A percentile compares a stretch with the other conserved stretches of the same genome.
Conservation (phyloP, 306 rosid genomes). For the Trifolium fragiferum region DNA sequence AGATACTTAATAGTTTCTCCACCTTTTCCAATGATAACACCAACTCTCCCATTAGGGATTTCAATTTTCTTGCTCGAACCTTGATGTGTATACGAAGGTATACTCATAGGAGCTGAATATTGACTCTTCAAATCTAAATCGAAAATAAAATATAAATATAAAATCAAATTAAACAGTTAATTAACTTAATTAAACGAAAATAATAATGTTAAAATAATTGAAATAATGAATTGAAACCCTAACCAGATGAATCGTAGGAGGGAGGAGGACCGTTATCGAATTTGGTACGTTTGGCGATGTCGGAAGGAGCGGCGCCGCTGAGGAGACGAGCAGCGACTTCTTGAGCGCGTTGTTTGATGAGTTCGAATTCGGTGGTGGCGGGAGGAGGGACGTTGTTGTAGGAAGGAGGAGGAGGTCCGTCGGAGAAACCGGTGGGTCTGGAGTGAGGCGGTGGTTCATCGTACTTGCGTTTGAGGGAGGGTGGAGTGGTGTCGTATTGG, state of each 20-base stretch:
- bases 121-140: slow-evolving; percentile 65
- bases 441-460: slow-evolving; percentile 16
- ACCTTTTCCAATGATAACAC: slow-evolving; percentile 89
- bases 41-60: slow-evolving; percentile 88
- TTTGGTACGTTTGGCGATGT: slow-evolving; percentile 75
- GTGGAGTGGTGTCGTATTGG: slow-evolving; percentile 23
- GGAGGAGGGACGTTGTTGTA: slow-evolving; percentile 36
- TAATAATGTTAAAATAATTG: not conserved
- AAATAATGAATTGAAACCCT: slow-evolving; percentile 43
- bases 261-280: slow-evolving; percentile 66
- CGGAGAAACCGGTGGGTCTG: slow-evolving; percentile 32
- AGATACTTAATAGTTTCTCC: slow-evolving; percentile 98
- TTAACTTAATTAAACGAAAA: not conserved
- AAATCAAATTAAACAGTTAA: not conserved
- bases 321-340: slow-evolving; percentile 92
- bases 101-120: slow-evolving; percentile 54
- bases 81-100: slow-evolving; percentile 71
- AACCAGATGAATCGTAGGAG: slow-evolving; percentile 66
- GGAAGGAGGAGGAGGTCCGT: slow-evolving; percentile 31
- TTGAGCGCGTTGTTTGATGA: slow-evolving; percentile 94
- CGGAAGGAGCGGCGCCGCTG: slow-evolving; percentile 51
- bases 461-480: slow-evolving; percentile 32
- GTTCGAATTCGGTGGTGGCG: slow-evolving; percentile 59
- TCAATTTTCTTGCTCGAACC: slow-evolving; percentile 82
- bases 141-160: no score